Evolutionary conservation across 177 flowering plant species (phyloP), one percentile per base, ranked within the genome.

Genomic region (Vitis hybrid): DNA sequence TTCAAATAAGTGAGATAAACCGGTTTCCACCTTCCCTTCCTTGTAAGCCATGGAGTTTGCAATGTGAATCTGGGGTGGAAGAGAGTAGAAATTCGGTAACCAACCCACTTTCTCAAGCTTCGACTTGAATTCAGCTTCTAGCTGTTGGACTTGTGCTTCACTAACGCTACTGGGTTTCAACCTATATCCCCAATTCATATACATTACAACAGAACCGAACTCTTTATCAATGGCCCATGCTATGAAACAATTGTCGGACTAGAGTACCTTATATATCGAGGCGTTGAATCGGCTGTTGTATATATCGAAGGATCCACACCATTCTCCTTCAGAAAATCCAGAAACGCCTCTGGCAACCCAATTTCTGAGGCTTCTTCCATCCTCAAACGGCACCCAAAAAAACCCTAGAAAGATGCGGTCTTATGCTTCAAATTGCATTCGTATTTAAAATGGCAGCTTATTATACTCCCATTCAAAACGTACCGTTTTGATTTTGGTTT

Each of bases 251-350:
- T 6, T 13, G n/a, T 1, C 22, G 38, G 12, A 28, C 50, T 66
- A 18, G 3, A 51, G 51, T 79, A 92, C 97, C 97, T 88, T 71
- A 94, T 76, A 67, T 89, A 95, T 49, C 98, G 96, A 69, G 98
- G 98, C 17, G 75, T 80, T 2, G 92, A 77, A 67, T 86, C 83
- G 18, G 65, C 54, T 9, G 80, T 69, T 53, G 80, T 66, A 66
- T 93, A 93, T 56, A 91, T 85, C 1, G 89, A 82, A 69, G 98
- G 92, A 75, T 93, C 94, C 47, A 93, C 49, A 5, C 88, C 92
- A 75, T 93, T 91, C 19, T 80, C 79, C 13, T 81, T 56, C 18
- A 93, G 89, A 69, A 95, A 93, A 13, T 82, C 77, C 28, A 95
- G 76, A 70, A 88, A 95, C 1, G 86, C 83, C 17, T 84, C 85